Conservation (phyloP, 257 asterid species). For the Nemophila menziesii region DNA sequence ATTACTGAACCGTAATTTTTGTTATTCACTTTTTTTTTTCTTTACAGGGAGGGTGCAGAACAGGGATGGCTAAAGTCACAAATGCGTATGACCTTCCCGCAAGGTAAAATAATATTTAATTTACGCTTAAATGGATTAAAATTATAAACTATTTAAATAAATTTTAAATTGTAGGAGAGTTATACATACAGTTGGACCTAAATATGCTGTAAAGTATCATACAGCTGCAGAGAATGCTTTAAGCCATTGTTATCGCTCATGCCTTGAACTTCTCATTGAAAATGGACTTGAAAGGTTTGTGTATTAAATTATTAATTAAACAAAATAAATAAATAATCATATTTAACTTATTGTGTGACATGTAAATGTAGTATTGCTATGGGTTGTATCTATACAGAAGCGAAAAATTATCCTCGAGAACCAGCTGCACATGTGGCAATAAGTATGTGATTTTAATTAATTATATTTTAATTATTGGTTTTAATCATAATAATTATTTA, state of each 20-base stretch:
- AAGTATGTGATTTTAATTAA: constrained; percentile 30
- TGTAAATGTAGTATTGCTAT: constrained; percentile 71
- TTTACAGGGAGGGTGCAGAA: constrained; percentile 91
- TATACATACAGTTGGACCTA: constrained; percentile 97
- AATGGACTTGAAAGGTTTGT: constrained; percentile 63
- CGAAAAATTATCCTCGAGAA: constrained; percentile 95
- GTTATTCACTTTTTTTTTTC: constrained; percentile 2
- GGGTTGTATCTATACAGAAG: constrained; percentile 92
- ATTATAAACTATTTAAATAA: neutral
- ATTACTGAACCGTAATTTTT: neutral
- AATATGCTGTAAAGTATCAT: constrained; percentile 93
- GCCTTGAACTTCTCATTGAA: constrained; percentile 35
- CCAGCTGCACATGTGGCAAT: constrained; percentile 99
- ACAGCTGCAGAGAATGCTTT: constrained; percentile 99
- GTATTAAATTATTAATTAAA: too few species aligned
- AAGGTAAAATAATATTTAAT: constrained; percentile 30
- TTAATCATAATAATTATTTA: constrained; percentile 15
- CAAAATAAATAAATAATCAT: too few species aligned
- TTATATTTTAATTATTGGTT: neutral
- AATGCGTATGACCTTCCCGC: constrained; percentile 87
- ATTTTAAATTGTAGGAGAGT: constrained; percentile 61
- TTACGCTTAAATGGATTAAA: neutral
- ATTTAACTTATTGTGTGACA: constrained; percentile 1
- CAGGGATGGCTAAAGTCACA: constrained; percentile 95
- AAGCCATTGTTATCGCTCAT: constrained; percentile 84